Percentiles rank a stretch among this genome's conserved stretches.
These are phyloP conservation scores for Clitoria ternatea DNA, from an alignment of 306 rosid genomes.

Conservation along the genomic window DNA sequence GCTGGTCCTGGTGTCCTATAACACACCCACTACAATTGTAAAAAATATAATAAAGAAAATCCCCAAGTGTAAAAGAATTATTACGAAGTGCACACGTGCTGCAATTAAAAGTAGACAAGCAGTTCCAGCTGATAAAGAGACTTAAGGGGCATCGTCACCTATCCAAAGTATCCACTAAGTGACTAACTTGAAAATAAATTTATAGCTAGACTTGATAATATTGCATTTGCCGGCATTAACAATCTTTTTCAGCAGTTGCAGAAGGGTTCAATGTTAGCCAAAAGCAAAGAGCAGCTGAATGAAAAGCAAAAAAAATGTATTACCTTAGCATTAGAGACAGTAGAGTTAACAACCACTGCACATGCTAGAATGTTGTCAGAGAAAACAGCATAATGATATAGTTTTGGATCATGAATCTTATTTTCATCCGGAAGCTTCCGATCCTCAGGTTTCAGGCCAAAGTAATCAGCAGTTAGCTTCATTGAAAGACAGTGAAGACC, in stretches of 20 bases:
- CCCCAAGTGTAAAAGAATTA: not conserved
- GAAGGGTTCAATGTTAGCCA: not conserved
- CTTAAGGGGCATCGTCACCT: not conserved
- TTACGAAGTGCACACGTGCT: not conserved
- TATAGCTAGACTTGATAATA: not conserved
- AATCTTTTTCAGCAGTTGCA: not conserved
- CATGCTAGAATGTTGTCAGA: conserved; percentile 93
- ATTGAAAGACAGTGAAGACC: conserved; percentile 96
- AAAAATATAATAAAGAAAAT: not conserved
- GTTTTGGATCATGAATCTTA: conserved; percentile 55
- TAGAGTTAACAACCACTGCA: conserved; percentile 92
- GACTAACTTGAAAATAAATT: not conserved
- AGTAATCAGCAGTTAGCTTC: conserved; percentile 79
- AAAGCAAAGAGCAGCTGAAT: not conserved
- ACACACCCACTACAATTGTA: not conserved
- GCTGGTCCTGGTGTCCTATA: not conserved
- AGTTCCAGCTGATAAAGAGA: not conserved
- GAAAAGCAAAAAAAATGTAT: not conserved
- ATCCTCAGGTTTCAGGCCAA: conserved; percentile 58
- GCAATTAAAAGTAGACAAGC: not conserved
- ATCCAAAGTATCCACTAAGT: conserved; percentile 14
- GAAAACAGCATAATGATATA: conserved; percentile 88
- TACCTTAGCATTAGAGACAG: conserved; percentile 77
- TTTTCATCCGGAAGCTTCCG: conserved; percentile 56
- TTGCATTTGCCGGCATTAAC: not conserved